A percentile compares a stretch with the other conserved stretches of the same genome.
Conservation (phyloP, 176 grass and related monocot species). For the Raddia guianensis region DNA sequence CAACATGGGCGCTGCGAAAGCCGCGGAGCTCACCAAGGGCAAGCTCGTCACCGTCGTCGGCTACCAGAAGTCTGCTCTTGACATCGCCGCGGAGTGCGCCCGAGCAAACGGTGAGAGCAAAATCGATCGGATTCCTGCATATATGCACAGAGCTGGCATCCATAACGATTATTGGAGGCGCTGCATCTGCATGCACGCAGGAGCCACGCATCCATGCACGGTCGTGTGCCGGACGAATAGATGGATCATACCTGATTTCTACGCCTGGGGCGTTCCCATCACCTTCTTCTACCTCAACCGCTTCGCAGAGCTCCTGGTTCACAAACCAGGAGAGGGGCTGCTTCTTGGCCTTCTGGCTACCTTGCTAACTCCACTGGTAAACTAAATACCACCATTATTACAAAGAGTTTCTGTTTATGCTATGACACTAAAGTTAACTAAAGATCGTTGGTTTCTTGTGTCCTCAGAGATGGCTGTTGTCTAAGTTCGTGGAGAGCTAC, state of each 20-base stretch:
- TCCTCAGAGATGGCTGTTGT: constrained; percentile 45
- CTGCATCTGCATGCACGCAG: neutral
- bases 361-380: constrained; percentile 57
- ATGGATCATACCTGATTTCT: constrained; percentile 47
- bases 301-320: constrained; percentile 49
- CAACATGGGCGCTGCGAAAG: constrained; percentile 25
- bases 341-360: constrained; percentile 50
- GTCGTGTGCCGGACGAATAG: constrained; percentile 48
- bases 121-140: too few species aligned
- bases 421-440: neutral
- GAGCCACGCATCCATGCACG: constrained; percentile 46
- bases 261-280: constrained; percentile 35
- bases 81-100: constrained; percentile 48
- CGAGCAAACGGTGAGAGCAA: constrained; percentile 37
- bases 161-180: too few species aligned
- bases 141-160: too few species aligned
- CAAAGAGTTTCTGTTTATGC: neutral
- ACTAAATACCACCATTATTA: constrained; percentile 7
- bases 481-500: constrained; percentile 55
- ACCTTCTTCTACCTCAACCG: constrained; percentile 30
- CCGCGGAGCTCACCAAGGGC: constrained; percentile 19
- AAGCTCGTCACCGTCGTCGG: constrained; percentile 47
- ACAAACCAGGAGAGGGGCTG: constrained; percentile 59
- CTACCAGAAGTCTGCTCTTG: constrained; percentile 46
- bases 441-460: neutral